Evolutionary conservation across 495 filamentous ascomycete genomes (phyloP), one percentile per base, ranked within the genome.

Genomic region (Hypoxylon lienhwacheense): DNA sequence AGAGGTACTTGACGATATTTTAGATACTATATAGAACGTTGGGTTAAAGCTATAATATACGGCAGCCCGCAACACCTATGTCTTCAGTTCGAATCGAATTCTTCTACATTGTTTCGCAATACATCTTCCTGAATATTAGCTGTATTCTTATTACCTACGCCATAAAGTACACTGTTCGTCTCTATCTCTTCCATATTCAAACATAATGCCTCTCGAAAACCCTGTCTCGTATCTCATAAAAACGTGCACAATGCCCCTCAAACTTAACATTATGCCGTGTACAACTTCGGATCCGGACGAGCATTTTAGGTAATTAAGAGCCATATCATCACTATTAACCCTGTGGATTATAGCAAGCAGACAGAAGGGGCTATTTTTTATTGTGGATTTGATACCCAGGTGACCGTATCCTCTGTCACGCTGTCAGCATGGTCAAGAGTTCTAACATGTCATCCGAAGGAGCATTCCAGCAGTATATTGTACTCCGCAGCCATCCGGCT

Each of bases 321-420:
- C 46, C 47, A 42, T 10, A 72, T 71, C 12, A 26, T 73, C 5
- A 72, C 69, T 1, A 29, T 75, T 49, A 76, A 75, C 59, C 71
- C 77, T 5, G 56, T 78, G 36, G 81, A 83, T 50, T 73, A 64
- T 55, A 63, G 62, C 22, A 62, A 71, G 21, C 76, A 81, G 55
- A 15, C 19, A 4, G 50, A 19, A 3, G 65, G 63, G 28, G 52
- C 7, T 11, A 59, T 3, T 22, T 66, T 29, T 61, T 61, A 19
- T 3, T 33, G 32, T 52, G 34, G 47, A 43, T 61, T 10, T 66
- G 63, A 0, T n/a, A n/a, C n/a, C n/a, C n/a, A n/a, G 75, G 77
- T 1, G 75, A 78, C 36, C 64, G 71, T 3, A 73, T 77, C n/a
- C 36, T 71, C 19, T 55, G 67, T 16, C 65, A 69, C 8, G 59